Percentiles rank a stretch among this genome's conserved stretches.
Evolutionary conservation across 2,329 filamentous ascomycete species (phyloP).

Genomic region (Colletotrichum ledebouriae): DNA sequence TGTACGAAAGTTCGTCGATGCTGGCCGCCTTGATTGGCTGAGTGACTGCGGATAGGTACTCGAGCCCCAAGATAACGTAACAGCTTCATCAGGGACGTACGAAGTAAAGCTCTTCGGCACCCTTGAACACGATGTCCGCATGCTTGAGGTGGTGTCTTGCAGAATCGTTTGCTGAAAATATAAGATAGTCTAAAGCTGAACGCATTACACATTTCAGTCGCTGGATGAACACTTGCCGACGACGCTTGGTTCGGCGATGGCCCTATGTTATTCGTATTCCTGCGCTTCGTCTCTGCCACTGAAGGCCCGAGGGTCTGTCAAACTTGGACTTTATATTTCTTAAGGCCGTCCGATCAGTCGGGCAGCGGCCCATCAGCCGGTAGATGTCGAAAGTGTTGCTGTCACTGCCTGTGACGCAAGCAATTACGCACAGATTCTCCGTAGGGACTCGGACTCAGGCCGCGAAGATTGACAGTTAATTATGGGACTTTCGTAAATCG

Average conservation of each 20-base stretch:
- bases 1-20: background rate
- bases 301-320: background rate
- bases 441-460: background rate
- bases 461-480: background rate
- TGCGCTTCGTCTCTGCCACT: background rate
- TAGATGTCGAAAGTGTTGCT: background rate
- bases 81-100: background rate
- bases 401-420: background rate
- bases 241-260: background rate
- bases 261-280: background rate
- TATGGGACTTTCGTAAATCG: background rate
- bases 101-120: background rate
- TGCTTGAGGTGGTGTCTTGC: constrained; percentile 1
- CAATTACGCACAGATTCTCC: background rate
- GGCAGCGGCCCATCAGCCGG: background rate
- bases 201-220: background rate
- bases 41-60: background rate
- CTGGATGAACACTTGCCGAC: constrained; percentile 5
- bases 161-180: background rate
- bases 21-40: background rate
- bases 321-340: background rate
- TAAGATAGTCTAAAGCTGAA: background rate
- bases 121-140: background rate
- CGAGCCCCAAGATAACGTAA: background rate
- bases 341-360: background rate